A percentile compares a stretch with the other conserved stretches of the same genome.
phyloP scores from a whole-genome alignment of 2,329 filamentous ascomycete species.

The Aspergillus brunneoviolaceus region DNA sequence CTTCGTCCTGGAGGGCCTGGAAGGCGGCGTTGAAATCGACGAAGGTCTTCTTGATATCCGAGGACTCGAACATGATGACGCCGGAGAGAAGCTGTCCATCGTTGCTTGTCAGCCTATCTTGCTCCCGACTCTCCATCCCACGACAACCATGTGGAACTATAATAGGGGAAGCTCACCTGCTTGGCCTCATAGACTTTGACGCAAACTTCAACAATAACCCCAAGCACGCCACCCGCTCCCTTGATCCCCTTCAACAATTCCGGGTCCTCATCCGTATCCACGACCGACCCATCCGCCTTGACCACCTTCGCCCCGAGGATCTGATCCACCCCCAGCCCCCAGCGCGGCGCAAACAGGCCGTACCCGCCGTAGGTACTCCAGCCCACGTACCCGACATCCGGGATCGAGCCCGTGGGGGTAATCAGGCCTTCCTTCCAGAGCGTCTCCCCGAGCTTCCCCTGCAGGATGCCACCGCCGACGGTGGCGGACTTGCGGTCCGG shows the following conservation, averaged over 20 bases:
- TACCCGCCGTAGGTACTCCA: slow-evolving; percentile 42
- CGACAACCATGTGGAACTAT: too few species aligned
- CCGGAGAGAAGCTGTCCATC: slow-evolving; percentile 20
- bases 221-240: slow-evolving; percentile 21
- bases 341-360: slow-evolving; percentile 28
- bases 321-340: slow-evolving; percentile 40
- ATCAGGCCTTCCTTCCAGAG: slow-evolving; percentile 12
- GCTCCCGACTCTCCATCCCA: too few species aligned
- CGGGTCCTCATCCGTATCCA: slow-evolving; percentile 11
- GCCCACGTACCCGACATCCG: slow-evolving; percentile 34
- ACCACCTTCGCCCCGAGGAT: slow-evolving; percentile 30
- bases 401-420: slow-evolving; percentile 15
- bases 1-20: slow-evolving; percentile 6
- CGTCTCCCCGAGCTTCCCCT: slow-evolving; percentile 4
- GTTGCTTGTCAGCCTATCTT: too few species aligned
- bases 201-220: slow-evolving; percentile 20
- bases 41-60: slow-evolving; percentile 10
- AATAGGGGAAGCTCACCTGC: neutral
- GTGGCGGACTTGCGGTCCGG: slow-evolving; percentile 10
- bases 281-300: slow-evolving; percentile 11
- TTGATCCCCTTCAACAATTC: slow-evolving; percentile 17
- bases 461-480: slow-evolving; percentile 17
- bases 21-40: slow-evolving; percentile 16
- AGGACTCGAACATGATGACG: slow-evolving; percentile 17
- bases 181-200: slow-evolving; percentile 17